Conservation (phyloP, 2,329 filamentous ascomycete genomes). For the Hawksworthiomyces lignivorus region DNA sequence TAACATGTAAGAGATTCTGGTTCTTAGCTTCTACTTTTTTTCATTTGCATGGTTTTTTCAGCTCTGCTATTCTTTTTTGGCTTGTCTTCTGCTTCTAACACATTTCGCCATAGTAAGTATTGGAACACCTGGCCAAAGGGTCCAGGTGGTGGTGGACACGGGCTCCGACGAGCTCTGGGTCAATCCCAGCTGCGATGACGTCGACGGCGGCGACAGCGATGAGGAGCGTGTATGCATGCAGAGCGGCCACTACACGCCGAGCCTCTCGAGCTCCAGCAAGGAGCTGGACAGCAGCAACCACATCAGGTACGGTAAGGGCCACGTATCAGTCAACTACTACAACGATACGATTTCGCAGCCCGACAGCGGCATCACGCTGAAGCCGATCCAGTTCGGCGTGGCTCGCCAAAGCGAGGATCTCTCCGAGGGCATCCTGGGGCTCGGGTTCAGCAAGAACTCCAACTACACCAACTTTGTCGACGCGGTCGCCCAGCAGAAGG, state of each 20-base stretch:
- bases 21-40: not conserved
- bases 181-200: conserved; percentile 45
- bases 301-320: conserved; percentile 24
- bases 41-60: not conserved
- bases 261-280: conserved; percentile 18
- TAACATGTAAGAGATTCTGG: conserved; percentile 2
- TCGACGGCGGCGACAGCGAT: conserved; percentile 24
- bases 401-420: conserved; percentile 21
- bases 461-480: conserved; percentile 24
- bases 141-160: conserved; percentile 43
- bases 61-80: not conserved
- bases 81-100: not conserved
- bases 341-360: conserved; percentile 23
- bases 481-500: conserved; percentile 20
- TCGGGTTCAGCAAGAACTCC: conserved; percentile 22
- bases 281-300: conserved; percentile 12
- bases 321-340: conserved; percentile 22
- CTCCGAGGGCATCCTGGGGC: conserved; percentile 24
- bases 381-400: conserved; percentile 24
- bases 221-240: conserved; percentile 28
- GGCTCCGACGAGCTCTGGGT: conserved; percentile 50
- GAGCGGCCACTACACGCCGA: conserved; percentile 29
- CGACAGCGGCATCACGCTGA: conserved; percentile 19
- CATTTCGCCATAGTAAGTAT: conserved; percentile 32
- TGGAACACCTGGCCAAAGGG: conserved; percentile 39